phyloP scores from a whole-genome alignment of 352 stramenopile species.

The Phytophthora pistaciae region DNA sequence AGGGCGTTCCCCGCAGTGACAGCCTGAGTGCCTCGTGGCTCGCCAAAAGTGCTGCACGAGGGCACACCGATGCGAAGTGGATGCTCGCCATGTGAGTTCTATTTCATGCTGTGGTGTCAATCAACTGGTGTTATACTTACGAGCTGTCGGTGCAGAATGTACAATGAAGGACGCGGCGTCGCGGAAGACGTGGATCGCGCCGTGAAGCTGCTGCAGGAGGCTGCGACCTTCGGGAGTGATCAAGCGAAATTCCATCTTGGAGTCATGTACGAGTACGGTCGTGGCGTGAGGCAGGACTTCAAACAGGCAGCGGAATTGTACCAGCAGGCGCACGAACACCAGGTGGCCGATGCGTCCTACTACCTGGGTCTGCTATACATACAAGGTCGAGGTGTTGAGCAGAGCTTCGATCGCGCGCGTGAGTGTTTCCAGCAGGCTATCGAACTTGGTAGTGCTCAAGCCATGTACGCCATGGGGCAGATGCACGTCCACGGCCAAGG shows the following conservation, averaged over 20 bases:
- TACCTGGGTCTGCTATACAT: slow-evolving; percentile 61
- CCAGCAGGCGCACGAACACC: slow-evolving; percentile 24
- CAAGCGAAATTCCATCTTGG: slow-evolving; percentile 54
- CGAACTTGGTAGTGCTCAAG: slow-evolving; percentile 42
- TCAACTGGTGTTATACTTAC: not conserved
- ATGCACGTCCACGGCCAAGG: slow-evolving; percentile 52
- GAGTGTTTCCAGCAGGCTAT: slow-evolving; percentile 53
- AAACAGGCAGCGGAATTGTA: slow-evolving; percentile 47
- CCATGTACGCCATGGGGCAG: slow-evolving; percentile 65
- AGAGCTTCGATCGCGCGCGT: slow-evolving; percentile 43
- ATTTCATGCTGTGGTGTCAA: not conserved
- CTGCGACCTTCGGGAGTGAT: slow-evolving; percentile 24
- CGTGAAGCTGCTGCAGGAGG: slow-evolving; percentile 42
- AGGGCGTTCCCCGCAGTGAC: slow-evolving; percentile 41
- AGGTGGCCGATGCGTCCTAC: slow-evolving; percentile 60
- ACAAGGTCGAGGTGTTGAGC: slow-evolving; percentile 50
- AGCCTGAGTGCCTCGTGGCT: slow-evolving; percentile 50
- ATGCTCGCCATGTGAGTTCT: slow-evolving; percentile 56
- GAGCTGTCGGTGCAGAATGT: slow-evolving; percentile 33
- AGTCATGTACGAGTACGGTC: slow-evolving; percentile 64
- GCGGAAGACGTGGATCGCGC: slow-evolving; percentile 39
- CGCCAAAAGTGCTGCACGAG: slow-evolving; percentile 39
- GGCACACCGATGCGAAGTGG: slow-evolving; percentile 59
- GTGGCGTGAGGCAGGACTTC: slow-evolving; percentile 46
- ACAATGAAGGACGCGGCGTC: slow-evolving; percentile 52